Conservation (phyloP, 805 yeast species). For the Kodamaea restingae region DNA sequence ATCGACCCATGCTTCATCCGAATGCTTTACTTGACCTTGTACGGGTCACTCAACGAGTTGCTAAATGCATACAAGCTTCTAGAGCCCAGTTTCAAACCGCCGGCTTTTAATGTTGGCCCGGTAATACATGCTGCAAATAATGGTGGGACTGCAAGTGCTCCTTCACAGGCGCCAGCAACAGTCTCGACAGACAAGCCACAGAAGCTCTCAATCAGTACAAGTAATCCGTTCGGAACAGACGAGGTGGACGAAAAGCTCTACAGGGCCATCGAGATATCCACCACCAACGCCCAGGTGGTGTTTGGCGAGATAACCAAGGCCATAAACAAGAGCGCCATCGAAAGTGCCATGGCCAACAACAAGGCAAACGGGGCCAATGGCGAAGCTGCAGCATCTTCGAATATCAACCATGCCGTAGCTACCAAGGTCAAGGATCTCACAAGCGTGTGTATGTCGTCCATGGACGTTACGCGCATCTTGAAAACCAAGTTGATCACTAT, state of each 20-base stretch:
- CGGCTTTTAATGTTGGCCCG: slow-evolving; percentile 6
- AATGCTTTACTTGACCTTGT: slow-evolving; percentile 55
- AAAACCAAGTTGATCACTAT: slow-evolving; percentile 51
- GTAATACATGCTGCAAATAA: neutral
- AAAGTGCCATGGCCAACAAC: slow-evolving; percentile 25
- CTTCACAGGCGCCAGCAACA: neutral
- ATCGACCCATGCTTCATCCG: slow-evolving; percentile 64
- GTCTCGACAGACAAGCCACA: slow-evolving; percentile 17
- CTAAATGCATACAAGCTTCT: slow-evolving; percentile 58
- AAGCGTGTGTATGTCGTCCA: slow-evolving; percentile 69
- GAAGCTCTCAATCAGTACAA: slow-evolving; percentile 21
- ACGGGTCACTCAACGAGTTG: slow-evolving; percentile 63
- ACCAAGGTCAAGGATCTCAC: slow-evolving; percentile 73
- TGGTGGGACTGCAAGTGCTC: too few species aligned
- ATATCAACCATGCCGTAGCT: slow-evolving; percentile 44
- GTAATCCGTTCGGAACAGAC: slow-evolving; percentile 26
- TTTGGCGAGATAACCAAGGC: slow-evolving; percentile 69
- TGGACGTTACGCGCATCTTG: slow-evolving; percentile 74
- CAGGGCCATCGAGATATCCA: slow-evolving; percentile 58
- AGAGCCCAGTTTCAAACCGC: slow-evolving; percentile 17
- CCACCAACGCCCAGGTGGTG: slow-evolving; percentile 69
- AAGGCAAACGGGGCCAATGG: neutral
- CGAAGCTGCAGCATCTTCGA: neutral
- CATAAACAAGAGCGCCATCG: slow-evolving; percentile 60
- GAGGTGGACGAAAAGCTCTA: slow-evolving; percentile 67